These are phyloP conservation scores for Coemansia sp. DNA, from an alignment of 192 early-diverging fungal genomes.

Conservation along the genomic window DNA sequence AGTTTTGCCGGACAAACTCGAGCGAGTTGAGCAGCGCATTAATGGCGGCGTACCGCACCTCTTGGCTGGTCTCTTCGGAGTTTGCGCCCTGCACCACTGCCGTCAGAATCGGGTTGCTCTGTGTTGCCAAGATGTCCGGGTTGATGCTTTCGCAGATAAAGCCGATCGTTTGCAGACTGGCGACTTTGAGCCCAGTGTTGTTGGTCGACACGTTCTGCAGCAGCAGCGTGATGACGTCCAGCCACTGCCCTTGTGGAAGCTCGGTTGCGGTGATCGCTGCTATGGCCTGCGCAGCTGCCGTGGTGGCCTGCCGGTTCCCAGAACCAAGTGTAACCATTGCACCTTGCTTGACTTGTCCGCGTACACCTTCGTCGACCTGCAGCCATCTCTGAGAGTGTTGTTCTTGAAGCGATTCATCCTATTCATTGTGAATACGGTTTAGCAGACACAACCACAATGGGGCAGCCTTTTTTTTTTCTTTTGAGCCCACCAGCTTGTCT, in stretches of 20 bases:
- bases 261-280: slow-evolving; percentile 93
- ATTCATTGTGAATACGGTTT: neutral
- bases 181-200: slow-evolving; percentile 70
- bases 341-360: slow-evolving; percentile 70
- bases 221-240: slow-evolving; percentile 78
- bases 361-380: slow-evolving; percentile 54
- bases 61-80: slow-evolving; percentile 83
- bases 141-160: slow-evolving; percentile 89
- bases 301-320: slow-evolving; percentile 55
- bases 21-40: slow-evolving; percentile 91
- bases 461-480: neutral
- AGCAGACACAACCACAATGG: no score
- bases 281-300: slow-evolving; percentile 75
- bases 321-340: slow-evolving; percentile 48
- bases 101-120: slow-evolving; percentile 90
- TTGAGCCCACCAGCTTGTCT: neutral
- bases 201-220: slow-evolving; percentile 72
- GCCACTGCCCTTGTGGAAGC: slow-evolving; percentile 84
- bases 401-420: slow-evolving; percentile 54
- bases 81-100: slow-evolving; percentile 94
- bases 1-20: slow-evolving; percentile 92
- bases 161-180: slow-evolving; percentile 87
- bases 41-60: slow-evolving; percentile 86
- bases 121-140: slow-evolving; percentile 72
- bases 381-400: slow-evolving; percentile 68